Conservation (phyloP, 169 alveolate species). For the Cryptosporidium bovis region DNA sequence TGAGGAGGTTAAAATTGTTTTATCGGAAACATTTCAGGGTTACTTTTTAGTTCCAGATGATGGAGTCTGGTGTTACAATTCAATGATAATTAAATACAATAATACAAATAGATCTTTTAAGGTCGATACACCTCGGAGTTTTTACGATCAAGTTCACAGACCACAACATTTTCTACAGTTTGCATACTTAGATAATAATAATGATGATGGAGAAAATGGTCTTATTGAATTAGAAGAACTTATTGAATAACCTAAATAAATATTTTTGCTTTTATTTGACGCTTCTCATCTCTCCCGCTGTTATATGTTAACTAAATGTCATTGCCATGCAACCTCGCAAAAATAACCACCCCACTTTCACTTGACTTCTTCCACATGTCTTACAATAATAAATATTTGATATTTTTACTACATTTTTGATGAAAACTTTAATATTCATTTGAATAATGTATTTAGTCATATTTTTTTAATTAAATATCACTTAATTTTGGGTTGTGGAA, state of each 20-base stretch:
- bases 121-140: slow-evolving; percentile 96
- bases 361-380: slow-evolving; percentile 55
- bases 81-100: slow-evolving; percentile 92
- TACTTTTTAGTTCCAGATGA: slow-evolving; percentile 99
- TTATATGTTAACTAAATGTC: slow-evolving; percentile 14
- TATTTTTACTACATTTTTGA: neutral
- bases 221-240: slow-evolving; percentile 36
- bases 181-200: slow-evolving; percentile 77
- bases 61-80: slow-evolving; percentile 99
- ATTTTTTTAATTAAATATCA: neutral
- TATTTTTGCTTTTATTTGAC: neutral
- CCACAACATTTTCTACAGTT: slow-evolving; percentile 83
- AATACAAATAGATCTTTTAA: slow-evolving; percentile 73
- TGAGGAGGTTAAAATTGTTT: slow-evolving; percentile 93
- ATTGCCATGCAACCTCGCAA: slow-evolving; percentile 68
- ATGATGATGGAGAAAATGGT: slow-evolving; percentile 73
- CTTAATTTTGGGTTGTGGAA: neutral
- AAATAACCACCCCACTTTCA: slow-evolving; percentile 71
- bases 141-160: slow-evolving; percentile 97
- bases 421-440: neutral
- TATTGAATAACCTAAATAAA: slow-evolving; percentile 22
- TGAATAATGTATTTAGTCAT: neutral
- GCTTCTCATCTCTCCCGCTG: neutral
- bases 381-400: slow-evolving; percentile 1
- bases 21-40: slow-evolving; percentile 97